phyloP scores from a whole-genome alignment of 345 rosid species.

The Jatropha curcas region DNA sequence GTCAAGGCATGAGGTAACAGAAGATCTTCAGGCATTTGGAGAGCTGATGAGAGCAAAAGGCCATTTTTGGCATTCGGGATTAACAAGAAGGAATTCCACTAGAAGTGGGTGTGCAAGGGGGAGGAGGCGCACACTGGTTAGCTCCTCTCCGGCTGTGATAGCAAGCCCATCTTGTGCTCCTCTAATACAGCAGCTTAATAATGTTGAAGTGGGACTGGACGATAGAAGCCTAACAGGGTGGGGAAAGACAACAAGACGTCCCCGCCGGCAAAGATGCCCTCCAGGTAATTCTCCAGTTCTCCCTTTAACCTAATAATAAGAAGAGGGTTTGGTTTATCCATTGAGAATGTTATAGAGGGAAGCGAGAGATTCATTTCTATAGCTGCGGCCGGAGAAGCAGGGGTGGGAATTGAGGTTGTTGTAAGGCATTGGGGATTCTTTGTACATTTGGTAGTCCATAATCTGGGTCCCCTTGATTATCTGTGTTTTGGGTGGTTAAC shows the following conservation, averaged over 20 bases:
- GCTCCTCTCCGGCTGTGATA: constrained; percentile 40
- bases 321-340: constrained; percentile 23
- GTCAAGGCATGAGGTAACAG: constrained; percentile 86
- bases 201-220: constrained; percentile 63
- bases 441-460: constrained; percentile 50
- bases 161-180: constrained; percentile 42
- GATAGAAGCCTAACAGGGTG: constrained; percentile 81
- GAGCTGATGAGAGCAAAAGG: constrained; percentile 86
- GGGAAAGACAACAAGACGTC: constrained; percentile 91
- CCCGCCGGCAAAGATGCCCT: constrained; percentile 89
- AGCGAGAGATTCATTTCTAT: constrained; percentile 1
- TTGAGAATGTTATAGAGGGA: constrained; percentile 20
- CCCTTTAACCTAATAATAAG: constrained; percentile 45
- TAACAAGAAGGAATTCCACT: constrained; percentile 68
- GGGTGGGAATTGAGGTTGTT: constrained; percentile 10
- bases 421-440: constrained; percentile 35
- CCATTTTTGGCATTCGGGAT: constrained; percentile 62
- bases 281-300: constrained; percentile 63
- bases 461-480: constrained; percentile 41
- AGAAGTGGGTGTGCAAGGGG: constrained; percentile 74
- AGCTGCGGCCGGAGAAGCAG: too few species aligned
- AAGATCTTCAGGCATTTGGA: constrained; percentile 88
- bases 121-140: constrained; percentile 47
- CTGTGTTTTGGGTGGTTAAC: constrained; percentile 39
- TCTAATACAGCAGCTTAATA: constrained; percentile 54